These are phyloP conservation scores for Herpetospermum pedunculosum DNA, from an alignment of 306 rosid genomes.

Conservation along the genomic window DNA sequence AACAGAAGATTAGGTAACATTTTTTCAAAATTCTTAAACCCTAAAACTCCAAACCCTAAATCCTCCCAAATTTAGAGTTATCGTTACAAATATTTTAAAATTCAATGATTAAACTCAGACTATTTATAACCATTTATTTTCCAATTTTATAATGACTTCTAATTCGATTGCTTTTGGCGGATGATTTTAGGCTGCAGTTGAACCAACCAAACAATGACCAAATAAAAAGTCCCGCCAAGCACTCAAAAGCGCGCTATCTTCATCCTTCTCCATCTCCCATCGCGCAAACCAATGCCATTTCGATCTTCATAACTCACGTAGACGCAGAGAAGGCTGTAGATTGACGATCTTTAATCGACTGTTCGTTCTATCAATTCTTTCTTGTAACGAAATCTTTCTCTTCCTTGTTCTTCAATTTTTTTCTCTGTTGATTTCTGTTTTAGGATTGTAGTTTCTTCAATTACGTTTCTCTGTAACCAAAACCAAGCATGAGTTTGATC, in stretches of 20 bases:
- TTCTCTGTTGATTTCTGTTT: background rate
- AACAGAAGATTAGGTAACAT: too few species aligned
- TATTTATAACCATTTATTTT: too few species aligned
- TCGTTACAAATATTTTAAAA: too few species aligned
- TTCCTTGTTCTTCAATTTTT: background rate
- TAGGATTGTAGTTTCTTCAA: background rate
- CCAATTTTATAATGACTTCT: background rate
- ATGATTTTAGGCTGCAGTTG: background rate
- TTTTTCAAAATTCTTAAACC: too few species aligned
- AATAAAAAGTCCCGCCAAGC: background rate
- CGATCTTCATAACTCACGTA: background rate
- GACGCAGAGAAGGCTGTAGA: background rate
- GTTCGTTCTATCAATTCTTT: background rate
- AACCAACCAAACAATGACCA: background rate
- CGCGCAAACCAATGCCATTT: background rate
- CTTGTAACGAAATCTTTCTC: background rate
- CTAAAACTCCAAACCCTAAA: too few species aligned
- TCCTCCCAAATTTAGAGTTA: too few species aligned
- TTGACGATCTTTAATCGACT: background rate
- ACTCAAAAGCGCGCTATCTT: background rate
- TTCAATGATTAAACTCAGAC: too few species aligned
- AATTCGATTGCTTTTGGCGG: background rate
- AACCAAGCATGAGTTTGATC: constrained; percentile 17
- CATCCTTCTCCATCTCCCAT: background rate
- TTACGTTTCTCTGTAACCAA: constrained; percentile 13